A percentile compares a stretch with the other conserved stretches of the same genome.
These are phyloP conservation scores for Trifolium repens DNA, from an alignment of 306 rosid genomes.

Conservation along the genomic window DNA sequence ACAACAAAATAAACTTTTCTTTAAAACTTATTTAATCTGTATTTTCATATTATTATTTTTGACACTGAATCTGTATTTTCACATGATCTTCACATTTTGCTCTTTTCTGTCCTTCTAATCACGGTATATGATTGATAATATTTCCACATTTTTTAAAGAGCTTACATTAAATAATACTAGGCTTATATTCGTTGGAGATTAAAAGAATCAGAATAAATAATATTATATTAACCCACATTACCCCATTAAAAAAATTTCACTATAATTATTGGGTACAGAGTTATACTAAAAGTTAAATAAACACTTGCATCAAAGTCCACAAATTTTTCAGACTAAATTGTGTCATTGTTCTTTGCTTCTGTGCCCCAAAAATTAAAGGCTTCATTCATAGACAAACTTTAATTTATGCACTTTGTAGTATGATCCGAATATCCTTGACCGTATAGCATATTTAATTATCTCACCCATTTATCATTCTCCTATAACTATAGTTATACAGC, in stretches of 20 bases:
- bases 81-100: background rate
- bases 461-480: background rate
- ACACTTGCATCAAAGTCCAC: background rate
- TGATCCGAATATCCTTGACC: slow-evolving; percentile 20
- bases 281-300: background rate
- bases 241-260: background rate
- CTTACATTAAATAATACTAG: background rate
- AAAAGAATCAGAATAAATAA: slow-evolving; percentile 4
- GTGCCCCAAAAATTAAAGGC: slow-evolving; percentile 10
- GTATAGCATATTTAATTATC: background rate
- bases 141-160: background rate
- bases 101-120: slow-evolving; percentile 24
- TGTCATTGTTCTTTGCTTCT: slow-evolving; percentile 38
- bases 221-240: background rate
- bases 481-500: background rate
- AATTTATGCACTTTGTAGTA: background rate
- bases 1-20: slow-evolving; percentile 39
- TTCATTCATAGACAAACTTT: slow-evolving; percentile 14
- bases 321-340: background rate
- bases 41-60: background rate
- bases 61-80: background rate
- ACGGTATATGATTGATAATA: background rate
- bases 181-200: background rate
- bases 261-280: slow-evolving; percentile 13
- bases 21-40: slow-evolving; percentile 10